A percentile compares a stretch with the other conserved stretches of the same genome.
These are phyloP conservation scores for Coffea eugenioides DNA, from an alignment of 257 asterid species.

Conservation along the genomic window DNA sequence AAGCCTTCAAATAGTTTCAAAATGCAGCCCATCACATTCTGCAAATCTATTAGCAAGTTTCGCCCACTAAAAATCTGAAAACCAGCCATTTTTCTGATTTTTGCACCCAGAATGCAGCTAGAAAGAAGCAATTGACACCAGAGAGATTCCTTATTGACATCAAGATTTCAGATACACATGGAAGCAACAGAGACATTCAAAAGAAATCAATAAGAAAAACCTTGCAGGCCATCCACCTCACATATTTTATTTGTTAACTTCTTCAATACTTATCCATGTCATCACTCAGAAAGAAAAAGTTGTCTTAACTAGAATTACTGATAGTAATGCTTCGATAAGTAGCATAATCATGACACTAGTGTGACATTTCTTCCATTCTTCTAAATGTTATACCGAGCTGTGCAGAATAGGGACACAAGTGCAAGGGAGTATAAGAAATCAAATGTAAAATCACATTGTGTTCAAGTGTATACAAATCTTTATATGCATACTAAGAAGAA, in stretches of 20 bases:
- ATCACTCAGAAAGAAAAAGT: neutral
- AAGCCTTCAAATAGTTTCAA: conserved; percentile 12
- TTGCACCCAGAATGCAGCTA: neutral
- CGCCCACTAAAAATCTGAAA: neutral
- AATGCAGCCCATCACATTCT: conserved; percentile 10
- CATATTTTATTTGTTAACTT: neutral
- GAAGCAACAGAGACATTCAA: neutral
- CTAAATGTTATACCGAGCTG: neutral
- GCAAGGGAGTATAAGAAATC: neutral
- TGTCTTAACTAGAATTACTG: neutral
- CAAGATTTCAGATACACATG: neutral
- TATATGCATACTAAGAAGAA: neutral
- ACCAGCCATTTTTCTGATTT: neutral
- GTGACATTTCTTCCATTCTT: neutral
- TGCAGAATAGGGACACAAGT: neutral
- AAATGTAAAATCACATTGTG: neutral
- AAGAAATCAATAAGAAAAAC: neutral
- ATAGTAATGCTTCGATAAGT: neutral
- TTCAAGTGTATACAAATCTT: neutral
- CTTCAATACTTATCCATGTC: neutral
- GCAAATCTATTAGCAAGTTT: neutral
- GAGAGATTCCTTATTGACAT: neutral
- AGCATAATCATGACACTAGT: neutral
- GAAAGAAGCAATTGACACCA: too few species aligned
- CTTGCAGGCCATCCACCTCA: neutral